Percentiles rank a stretch among this genome's conserved stretches.
These are phyloP conservation scores for Spencermartinsiella europaea DNA, from an alignment of 805 yeast species.

Conservation along the genomic window DNA sequence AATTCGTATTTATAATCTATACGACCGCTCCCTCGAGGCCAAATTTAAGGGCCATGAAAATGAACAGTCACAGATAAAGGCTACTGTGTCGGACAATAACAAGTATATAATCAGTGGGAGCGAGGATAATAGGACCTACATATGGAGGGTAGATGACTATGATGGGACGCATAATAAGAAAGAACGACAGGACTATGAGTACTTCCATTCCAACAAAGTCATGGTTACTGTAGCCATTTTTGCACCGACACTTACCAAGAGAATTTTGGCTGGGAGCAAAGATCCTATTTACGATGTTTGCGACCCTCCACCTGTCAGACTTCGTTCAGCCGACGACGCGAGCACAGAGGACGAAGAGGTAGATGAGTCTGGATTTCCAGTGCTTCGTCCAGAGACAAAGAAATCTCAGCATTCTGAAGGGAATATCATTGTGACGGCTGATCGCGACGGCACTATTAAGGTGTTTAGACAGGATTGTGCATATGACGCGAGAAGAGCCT, in stretches of 20 bases:
- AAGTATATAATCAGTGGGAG: constrained; percentile 67
- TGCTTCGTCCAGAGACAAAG: constrained; percentile 11
- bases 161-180: constrained; percentile 28
- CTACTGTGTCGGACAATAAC: constrained; percentile 54
- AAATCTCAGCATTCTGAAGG: constrained; percentile 25
- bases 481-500: constrained; percentile 29
- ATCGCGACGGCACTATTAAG: constrained; percentile 63
- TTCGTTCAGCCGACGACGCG: constrained; percentile 9
- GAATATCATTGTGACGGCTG: constrained; percentile 67
- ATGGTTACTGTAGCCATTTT: constrained; percentile 70
- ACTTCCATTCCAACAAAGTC: constrained; percentile 73
- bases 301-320: constrained; percentile 29
- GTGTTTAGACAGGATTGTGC: constrained; percentile 81
- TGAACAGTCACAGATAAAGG: constrained; percentile 65
- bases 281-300: constrained; percentile 71
- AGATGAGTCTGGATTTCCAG: constrained; percentile 9
- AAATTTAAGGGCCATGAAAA: constrained; percentile 72
- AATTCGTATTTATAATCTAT: constrained; percentile 58
- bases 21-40: constrained; percentile 51
- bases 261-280: constrained; percentile 62
- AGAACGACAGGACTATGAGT: constrained; percentile 49
- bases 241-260: constrained; percentile 68
- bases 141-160: constrained; percentile 52
- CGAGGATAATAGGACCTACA: constrained; percentile 81
- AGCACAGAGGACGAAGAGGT: constrained; percentile 2